Conservation (phyloP, 495 filamentous ascomycete species). For the Acidiella bohemica region DNA sequence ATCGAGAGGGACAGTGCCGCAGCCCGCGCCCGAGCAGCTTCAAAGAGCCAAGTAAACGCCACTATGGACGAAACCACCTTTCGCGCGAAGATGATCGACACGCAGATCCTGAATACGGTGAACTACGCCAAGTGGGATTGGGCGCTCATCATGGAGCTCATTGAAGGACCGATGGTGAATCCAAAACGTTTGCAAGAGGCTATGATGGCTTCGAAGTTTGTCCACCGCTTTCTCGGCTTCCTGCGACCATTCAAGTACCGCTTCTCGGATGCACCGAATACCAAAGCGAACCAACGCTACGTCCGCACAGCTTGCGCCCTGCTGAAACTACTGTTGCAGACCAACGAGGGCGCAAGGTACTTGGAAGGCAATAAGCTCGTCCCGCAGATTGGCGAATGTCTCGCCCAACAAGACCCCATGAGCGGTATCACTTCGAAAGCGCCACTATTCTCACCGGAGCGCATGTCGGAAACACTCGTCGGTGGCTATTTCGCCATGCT, state of each 20-base stretch:
- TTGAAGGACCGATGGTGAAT: slow-evolving; percentile 88
- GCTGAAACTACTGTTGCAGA: slow-evolving; percentile 73
- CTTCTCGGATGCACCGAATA: slow-evolving; percentile 74
- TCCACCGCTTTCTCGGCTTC: slow-evolving; percentile 86
- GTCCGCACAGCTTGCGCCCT: slow-evolving; percentile 77
- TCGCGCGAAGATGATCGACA: slow-evolving; percentile 72
- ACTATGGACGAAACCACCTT: slow-evolving; percentile 82
- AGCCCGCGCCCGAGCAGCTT: slow-evolving; percentile 28
- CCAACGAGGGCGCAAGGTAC: slow-evolving; percentile 67
- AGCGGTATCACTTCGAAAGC: slow-evolving; percentile 79
- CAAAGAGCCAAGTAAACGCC: slow-evolving; percentile 56
- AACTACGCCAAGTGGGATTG: slow-evolving; percentile 95
- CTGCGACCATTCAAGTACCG: slow-evolving; percentile 94
- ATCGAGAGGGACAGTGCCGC: slow-evolving; percentile 21
- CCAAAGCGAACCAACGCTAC: slow-evolving; percentile 86
- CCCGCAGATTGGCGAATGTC: slow-evolving; percentile 83
- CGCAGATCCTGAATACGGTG: slow-evolving; percentile 66
- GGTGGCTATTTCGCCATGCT: slow-evolving; percentile 90
- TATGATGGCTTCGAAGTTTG: slow-evolving; percentile 86
- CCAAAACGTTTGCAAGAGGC: slow-evolving; percentile 87
- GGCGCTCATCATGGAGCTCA: slow-evolving; percentile 77
- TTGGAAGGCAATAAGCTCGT: slow-evolving; percentile 84
- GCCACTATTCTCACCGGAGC: slow-evolving; percentile 74
- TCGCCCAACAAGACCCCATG: slow-evolving; percentile 83
- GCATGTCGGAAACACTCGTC: slow-evolving; percentile 69